Evolutionary conservation across 768 basidiomycete genomes (phyloP).

Genomic region (Exidia glandulosa): DNA sequence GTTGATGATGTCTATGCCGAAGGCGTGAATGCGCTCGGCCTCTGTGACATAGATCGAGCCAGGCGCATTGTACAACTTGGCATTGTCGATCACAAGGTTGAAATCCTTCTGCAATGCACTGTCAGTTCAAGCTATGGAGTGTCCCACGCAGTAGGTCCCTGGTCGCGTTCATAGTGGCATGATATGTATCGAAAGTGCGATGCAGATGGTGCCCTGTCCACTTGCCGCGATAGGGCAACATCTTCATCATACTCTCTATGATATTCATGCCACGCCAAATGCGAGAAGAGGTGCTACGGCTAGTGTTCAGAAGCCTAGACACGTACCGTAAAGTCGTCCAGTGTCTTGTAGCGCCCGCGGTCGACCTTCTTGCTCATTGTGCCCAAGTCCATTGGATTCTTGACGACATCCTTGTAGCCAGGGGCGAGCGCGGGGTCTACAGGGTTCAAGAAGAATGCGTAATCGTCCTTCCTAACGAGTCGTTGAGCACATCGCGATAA

Average conservation of each 20-base stretch:
- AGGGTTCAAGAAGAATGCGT: constrained; percentile 68
- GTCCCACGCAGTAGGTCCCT: too few relatives aligned
- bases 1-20: constrained; percentile 63
- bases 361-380: constrained; percentile 74
- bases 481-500: constrained; percentile 3
- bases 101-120: constrained; percentile 45
- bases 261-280: neutral
- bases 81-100: constrained; percentile 59
- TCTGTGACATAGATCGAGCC: constrained; percentile 65
- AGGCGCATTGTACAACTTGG: constrained; percentile 66
- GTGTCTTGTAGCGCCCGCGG: constrained; percentile 62
- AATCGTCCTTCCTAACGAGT: constrained; percentile 61
- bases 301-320: neutral
- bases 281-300: neutral
- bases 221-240: too few relatives aligned
- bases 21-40: constrained; percentile 58
- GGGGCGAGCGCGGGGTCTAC: constrained; percentile 52
- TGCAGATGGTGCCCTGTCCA: neutral
- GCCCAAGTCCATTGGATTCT: constrained; percentile 85
- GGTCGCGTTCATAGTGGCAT: neutral
- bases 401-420: constrained; percentile 57
- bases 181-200: neutral
- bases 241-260: too few relatives aligned
- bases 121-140: neutral
- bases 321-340: constrained; percentile 71